Percentiles rank a stretch among this genome's conserved stretches.
Evolutionary conservation across 768 basidiomycete genomes (phyloP).

Genomic region (Auricularia sp.): DNA sequence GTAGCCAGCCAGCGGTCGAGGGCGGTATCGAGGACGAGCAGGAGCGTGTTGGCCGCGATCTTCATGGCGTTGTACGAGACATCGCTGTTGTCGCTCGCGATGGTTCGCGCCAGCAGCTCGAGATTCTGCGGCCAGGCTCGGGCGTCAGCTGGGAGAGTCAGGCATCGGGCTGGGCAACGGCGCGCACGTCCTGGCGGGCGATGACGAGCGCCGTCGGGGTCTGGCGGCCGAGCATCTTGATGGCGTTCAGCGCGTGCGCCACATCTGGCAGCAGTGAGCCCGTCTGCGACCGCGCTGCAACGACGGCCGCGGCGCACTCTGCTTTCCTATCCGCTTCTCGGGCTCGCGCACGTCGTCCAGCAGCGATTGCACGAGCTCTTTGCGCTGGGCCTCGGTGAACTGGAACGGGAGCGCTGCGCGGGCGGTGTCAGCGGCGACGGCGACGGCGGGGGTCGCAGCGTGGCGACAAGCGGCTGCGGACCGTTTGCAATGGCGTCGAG

Average conservation of each 20-base stretch:
- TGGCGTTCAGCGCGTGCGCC: constrained; percentile 51
- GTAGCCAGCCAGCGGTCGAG: constrained; percentile 54
- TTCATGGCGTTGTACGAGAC: constrained; percentile 61
- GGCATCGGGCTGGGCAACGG: constrained; percentile 1
- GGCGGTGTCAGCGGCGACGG: background rate
- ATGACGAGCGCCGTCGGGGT: constrained; percentile 58
- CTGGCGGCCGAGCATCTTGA: constrained; percentile 69
- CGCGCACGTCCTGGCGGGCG: constrained; percentile 28
- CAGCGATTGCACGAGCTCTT: constrained; percentile 46
- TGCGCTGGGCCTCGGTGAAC: constrained; percentile 39
- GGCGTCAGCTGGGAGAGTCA: background rate
- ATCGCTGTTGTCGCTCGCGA: constrained; percentile 44
- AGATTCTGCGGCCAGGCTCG: constrained; percentile 32
- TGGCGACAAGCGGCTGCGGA: constrained; percentile 16
- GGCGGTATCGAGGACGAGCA: constrained; percentile 50
- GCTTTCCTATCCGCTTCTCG: constrained; percentile 32
- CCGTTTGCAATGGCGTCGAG: constrained; percentile 45
- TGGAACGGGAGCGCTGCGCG: constrained; percentile 36
- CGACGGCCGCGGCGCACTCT: constrained; percentile 35
- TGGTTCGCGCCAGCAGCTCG: constrained; percentile 43
- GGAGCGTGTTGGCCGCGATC: constrained; percentile 63
- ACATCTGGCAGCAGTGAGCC: constrained; percentile 40
- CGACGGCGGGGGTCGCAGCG: background rate
- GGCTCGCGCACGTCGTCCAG: constrained; percentile 46
- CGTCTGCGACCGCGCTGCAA: constrained; percentile 4